Evolutionary conservation across 495 filamentous ascomycete species (phyloP), one percentile per base, ranked within the genome.

Genomic region (Tetracladium marchalianum): DNA sequence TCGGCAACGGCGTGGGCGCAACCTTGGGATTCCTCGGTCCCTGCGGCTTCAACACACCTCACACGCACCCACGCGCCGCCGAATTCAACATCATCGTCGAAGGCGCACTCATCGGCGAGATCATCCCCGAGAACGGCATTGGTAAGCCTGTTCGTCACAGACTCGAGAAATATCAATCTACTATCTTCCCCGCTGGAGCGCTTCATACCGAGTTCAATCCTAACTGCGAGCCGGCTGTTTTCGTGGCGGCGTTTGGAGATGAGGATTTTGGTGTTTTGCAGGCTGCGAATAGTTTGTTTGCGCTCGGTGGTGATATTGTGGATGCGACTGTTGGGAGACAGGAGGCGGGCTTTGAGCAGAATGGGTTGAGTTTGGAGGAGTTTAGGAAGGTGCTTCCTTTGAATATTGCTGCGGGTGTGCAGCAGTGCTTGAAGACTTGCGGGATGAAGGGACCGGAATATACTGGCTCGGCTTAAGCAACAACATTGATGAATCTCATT

Each of bases 131-230:
- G 48, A 64, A 63, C 49, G 62, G 61, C 16, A 56, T 57, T 13
- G 40, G 41, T 11, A 34, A 44, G 12, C 33, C 44, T 32, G 35
- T 66, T 36, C 47, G 46, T 13, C 58, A 60, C 18, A 54, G 39
- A 0, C 58, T 70, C 8, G 27, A 44, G 12, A 43, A 53, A 31
- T 65, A 58, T 46, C 54, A 64, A 44, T 66, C 57, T 47, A 65
- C 67, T 13, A 50, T 66, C 11, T 65, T 70, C 48, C 66, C 64
- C 16, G 54, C 60, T 36, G 69, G 68, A 13, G 47, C 48, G 12
- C 56, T 71, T 41, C 69, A 73, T 47, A 67, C 59, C 42, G 64
- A 73, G 49, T 56, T 68, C 55, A 73, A 73, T 53, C 57, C 60
- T 6, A 56, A 52, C n/a, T 73, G 69, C 51, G 52, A 55, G 24